These are phyloP conservation scores for Colletotrichum navitas DNA, from an alignment of 2,329 filamentous ascomycete genomes.

Conservation along the genomic window DNA sequence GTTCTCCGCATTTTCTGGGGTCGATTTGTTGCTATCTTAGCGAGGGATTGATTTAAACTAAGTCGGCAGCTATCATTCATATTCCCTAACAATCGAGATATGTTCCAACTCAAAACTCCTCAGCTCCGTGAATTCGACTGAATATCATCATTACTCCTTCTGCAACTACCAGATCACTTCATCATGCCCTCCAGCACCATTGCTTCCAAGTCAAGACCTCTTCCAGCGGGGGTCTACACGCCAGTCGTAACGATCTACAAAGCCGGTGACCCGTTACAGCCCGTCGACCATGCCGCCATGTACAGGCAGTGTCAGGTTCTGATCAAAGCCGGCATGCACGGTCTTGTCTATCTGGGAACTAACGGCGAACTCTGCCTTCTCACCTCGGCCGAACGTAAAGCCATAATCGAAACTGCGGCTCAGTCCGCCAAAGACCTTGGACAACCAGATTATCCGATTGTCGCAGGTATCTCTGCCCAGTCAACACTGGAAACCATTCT, in stretches of 20 bases:
- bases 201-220: constrained; percentile 52
- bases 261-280: constrained; percentile 52
- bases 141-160: neutral
- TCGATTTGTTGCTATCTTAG: constrained; percentile 16
- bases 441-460: constrained; percentile 55
- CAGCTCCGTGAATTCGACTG: no score
- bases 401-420: constrained; percentile 55
- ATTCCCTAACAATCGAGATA: neutral
- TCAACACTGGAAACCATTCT: constrained; percentile 76
- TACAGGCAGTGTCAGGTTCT: constrained; percentile 58
- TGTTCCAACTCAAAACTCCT: neutral
- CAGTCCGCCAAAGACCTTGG: constrained; percentile 53
- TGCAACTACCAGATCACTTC: neutral
- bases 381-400: constrained; percentile 54
- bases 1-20: constrained; percentile 19
- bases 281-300: constrained; percentile 57
- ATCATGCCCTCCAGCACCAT: constrained; percentile 49
- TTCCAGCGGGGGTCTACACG: constrained; percentile 60
- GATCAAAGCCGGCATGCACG: constrained; percentile 58
- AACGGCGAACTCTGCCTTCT: constrained; percentile 61
- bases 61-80: neutral
- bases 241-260: constrained; percentile 62
- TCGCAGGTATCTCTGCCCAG: constrained; percentile 63
- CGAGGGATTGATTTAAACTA: constrained; percentile 7
- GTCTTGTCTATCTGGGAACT: constrained; percentile 61